Base-by-base conservation (phyloP, 225 moss, liverwort and hornwort species). In the Ulota crispa region DNA sequence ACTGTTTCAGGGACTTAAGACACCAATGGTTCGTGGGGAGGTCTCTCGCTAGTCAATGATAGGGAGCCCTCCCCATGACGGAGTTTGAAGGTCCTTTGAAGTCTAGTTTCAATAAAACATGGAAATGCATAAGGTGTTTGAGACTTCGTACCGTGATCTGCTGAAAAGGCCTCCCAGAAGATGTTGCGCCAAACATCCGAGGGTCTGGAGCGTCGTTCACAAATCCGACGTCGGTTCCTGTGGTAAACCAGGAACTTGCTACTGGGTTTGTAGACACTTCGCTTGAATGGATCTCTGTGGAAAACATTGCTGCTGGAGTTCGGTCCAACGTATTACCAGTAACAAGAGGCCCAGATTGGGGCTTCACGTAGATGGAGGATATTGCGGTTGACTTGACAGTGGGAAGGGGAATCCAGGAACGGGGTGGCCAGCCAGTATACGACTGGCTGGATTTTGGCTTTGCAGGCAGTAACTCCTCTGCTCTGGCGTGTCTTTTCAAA, bases 361-460 rank as follows among this genome's bases (percentile, higher is more conserved):
- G 57, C 45, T 77, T 83, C 59, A 87, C 85, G 21, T 80, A 52
- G 54, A 91, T 41, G 24, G 91, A 91, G 62, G 86, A 76, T 86
- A 83, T 72, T 15, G 91, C 89, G 21, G 88, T 87, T 2, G 91
- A 87, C 24, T 83, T 87, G 9, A 91, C 83, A 21, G 86, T 85
- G 54, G 91, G 89, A 54, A 91, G 83, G 3, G 91, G 91, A 53
- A 87, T 59, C 91, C 91, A 91, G 9, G 91, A 85, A 26, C 88
- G 91, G 5, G 91, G 91, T 28, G 91, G 91, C 91, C 91, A 91
- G 39, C 91, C 91, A 55, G 85, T 89, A 74, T 89, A 91, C 20
- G 84, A 65, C 63, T 83, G 85, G 64, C 55, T 64, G 26, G 78
- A 31, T 64, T 83, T 86, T 7, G 43, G 45, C 70, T 81, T 87